These are phyloP conservation scores for Chloromonas sp. DNA, from an alignment of 163 green algal genomes.

Conservation along the genomic window DNA sequence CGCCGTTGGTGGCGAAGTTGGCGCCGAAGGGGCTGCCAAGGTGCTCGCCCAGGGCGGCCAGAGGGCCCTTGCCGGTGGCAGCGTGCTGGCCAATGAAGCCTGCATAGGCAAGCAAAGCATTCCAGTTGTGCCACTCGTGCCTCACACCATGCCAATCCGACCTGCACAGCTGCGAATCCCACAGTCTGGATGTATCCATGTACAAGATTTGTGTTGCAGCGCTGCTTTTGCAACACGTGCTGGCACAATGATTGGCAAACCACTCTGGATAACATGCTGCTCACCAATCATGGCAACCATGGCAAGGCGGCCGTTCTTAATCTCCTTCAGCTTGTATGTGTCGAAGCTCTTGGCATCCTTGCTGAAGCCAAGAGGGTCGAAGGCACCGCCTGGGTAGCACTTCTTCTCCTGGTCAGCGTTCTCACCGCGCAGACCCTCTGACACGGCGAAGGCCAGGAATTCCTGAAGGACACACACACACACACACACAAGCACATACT, in stretches of 20 bases:
- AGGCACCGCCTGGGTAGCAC: slow-evolving; percentile 89
- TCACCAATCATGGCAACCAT: slow-evolving; percentile 11
- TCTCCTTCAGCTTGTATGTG: slow-evolving; percentile 69
- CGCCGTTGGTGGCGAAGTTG: slow-evolving; percentile 83
- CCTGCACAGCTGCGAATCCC: no score
- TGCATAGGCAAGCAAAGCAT: slow-evolving; percentile 65
- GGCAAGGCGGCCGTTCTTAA: slow-evolving; percentile 31
- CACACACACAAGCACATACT: no score
- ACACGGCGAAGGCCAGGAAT: slow-evolving; percentile 70
- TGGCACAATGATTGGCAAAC: no score
- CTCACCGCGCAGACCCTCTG: slow-evolving; percentile 65
- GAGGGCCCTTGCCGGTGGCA: slow-evolving; percentile 71
- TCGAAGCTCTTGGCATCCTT: slow-evolving; percentile 71
- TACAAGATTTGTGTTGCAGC: no score
- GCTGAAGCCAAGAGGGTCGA: slow-evolving; percentile 85
- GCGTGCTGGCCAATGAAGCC: slow-evolving; percentile 80
- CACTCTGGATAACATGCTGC: not conserved
- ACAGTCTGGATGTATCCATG: no score
- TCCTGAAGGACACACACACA: slow-evolving; percentile 38
- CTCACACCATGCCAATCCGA: no score
- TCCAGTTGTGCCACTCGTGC: no score
- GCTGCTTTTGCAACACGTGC: no score
- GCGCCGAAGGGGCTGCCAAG: slow-evolving; percentile 60
- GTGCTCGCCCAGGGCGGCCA: slow-evolving; percentile 64
- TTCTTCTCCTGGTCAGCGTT: slow-evolving; percentile 65